Percentiles rank a stretch among this genome's conserved stretches.
Conservation (phyloP, 331 rosid genomes). For the Cydonia oblonga region DNA sequence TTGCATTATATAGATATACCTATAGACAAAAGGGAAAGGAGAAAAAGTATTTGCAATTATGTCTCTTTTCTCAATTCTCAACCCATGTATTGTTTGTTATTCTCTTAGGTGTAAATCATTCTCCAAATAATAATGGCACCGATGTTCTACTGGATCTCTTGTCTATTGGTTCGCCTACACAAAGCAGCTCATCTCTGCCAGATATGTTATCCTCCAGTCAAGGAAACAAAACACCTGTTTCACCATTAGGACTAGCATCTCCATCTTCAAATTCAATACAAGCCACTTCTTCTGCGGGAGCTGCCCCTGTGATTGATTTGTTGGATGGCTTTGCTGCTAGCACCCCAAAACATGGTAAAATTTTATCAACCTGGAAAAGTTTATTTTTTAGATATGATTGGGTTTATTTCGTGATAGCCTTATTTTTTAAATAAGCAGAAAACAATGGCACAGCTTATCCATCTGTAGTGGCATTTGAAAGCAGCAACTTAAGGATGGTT, state of each 20-base stretch:
- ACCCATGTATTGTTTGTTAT: slow-evolving; percentile 1
- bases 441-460: slow-evolving; percentile 71
- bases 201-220: slow-evolving; percentile 44
- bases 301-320: slow-evolving; percentile 64
- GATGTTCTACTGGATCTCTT: slow-evolving; percentile 76
- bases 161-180: slow-evolving; percentile 66
- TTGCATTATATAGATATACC: not conserved
- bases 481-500: slow-evolving; percentile 65
- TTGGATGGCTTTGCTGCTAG: slow-evolving; percentile 54
- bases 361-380: slow-evolving; percentile 6
- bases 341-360: slow-evolving; percentile 39
- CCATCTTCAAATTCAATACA: slow-evolving; percentile 43
- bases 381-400: slow-evolving; percentile 10
- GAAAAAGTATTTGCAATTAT: not conserved
- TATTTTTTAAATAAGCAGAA: slow-evolving; percentile 35
- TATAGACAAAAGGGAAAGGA: not conserved
- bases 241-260: slow-evolving; percentile 54
- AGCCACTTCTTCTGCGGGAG: slow-evolving; percentile 39
- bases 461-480: slow-evolving; percentile 74
- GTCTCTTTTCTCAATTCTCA: slow-evolving; percentile 9
- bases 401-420: slow-evolving; percentile 23
- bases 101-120: slow-evolving; percentile 43
- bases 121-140: slow-evolving; percentile 55
- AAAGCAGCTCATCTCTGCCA: slow-evolving; percentile 31
- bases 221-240: slow-evolving; percentile 39